Conservation (phyloP, 441 rosid species). For the Flueggea neowawraea region DNA sequence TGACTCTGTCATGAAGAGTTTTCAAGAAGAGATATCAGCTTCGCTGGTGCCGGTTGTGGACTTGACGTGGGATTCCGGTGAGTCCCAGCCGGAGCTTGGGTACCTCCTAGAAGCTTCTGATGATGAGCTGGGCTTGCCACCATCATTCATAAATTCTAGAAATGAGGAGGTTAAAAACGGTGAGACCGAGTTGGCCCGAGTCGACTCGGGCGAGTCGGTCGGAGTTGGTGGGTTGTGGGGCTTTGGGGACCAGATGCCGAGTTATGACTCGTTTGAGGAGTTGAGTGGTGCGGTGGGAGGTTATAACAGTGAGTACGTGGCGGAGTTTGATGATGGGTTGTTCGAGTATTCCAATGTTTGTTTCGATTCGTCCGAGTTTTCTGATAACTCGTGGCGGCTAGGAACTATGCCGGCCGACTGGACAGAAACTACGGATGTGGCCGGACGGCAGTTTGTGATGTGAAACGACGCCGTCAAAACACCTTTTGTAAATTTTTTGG, state of each 20-base stretch:
- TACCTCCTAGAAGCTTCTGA: conserved; percentile 82
- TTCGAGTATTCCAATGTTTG: conserved; percentile 50
- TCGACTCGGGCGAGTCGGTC: conserved; percentile 30
- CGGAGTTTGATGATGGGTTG: conserved; percentile 39
- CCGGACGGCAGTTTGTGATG: background rate
- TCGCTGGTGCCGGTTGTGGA: conserved; percentile 18
- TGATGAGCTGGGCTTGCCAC: conserved; percentile 86
- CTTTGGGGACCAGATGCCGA: conserved; percentile 41
- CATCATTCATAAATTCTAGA: conserved; percentile 19
- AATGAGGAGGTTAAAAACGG: conserved; percentile 14
- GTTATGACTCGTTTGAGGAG: conserved; percentile 37
- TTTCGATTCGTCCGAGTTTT: conserved; percentile 35
- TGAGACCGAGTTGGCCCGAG: conserved; percentile 36
- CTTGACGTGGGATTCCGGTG: conserved; percentile 43
- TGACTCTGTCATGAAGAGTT: conserved; percentile 69
- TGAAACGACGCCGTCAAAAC: conserved; percentile 8
- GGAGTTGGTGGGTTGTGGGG: conserved; percentile 45
- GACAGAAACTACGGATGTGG: background rate
- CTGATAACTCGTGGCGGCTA: conserved; percentile 39
- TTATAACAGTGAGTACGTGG: conserved; percentile 29
- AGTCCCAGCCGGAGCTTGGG: conserved; percentile 60
- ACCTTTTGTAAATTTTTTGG: background rate
- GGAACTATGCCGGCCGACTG: conserved; percentile 48
- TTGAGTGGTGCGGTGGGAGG: conserved; percentile 26
- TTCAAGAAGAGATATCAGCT: conserved; percentile 53